Base-by-base conservation (phyloP, 2,329 filamentous ascomycete species). In the Diaporthe citriasiana region DNA sequence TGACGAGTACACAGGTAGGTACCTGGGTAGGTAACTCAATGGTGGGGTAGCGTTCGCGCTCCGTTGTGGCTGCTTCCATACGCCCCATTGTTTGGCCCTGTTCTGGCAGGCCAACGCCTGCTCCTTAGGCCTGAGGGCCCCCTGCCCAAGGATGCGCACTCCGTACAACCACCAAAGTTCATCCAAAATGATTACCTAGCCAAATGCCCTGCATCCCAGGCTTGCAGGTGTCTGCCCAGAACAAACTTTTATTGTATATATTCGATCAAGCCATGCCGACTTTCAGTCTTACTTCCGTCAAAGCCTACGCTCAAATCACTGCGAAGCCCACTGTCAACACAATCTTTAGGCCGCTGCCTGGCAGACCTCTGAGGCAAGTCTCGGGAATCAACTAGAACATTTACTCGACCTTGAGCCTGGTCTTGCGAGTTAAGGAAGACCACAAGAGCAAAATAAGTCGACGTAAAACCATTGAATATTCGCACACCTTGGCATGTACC, bases 201-300 rank as follows among this genome's bases (percentile, higher is more conserved):
- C 38, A 42, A 71, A 30, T 50, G 57, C 69, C 35, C 56, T 71
- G 69, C 55, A 71, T 42, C 63, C n/a, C n/a, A n/a, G n/a, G n/a
- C n/a, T n/a, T n/a, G n/a, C n/a, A n/a, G n/a, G n/a, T n/a, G n/a
- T n/a, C n/a, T n/a, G n/a, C n/a, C n/a, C n/a, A n/a, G n/a, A n/a
- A n/a, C 33, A 9, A 35, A 35, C 33, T 35, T 35, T 35, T 35
- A 35, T 35, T 35, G 9, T 35, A 35, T 35, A 9, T 27, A 15
- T 38, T 40, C 22, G 3, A 27, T 17, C 10, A 8, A 9, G 10
- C 15, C n/a, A 40, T 3, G 0, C 17, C 12, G 5, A 25, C 56
- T 25, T 35, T 7, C 22, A 40, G 2, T n/a, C 25, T 15, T 9
- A 13, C 12, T 25, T 0, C 10, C 12, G 12, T 59, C 13, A 4